Conservation (phyloP, 1,139 yeast species). For the Taphrina deformans region DNA sequence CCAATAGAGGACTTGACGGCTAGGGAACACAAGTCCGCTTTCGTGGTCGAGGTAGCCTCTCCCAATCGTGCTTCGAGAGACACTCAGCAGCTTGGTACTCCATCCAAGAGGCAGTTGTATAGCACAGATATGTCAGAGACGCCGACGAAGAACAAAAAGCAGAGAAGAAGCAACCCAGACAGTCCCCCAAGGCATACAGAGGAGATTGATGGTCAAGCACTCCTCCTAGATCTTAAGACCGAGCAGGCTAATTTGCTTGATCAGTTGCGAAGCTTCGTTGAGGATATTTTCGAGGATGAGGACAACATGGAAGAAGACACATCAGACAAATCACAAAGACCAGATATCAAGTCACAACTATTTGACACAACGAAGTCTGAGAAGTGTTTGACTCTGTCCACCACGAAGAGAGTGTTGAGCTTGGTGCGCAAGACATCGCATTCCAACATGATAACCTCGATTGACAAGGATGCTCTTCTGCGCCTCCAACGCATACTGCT, state of each 20-base stretch:
- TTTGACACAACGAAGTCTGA: not conserved
- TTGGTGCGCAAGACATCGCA: conserved; percentile 12
- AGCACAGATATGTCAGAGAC: not conserved
- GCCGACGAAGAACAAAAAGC: not conserved
- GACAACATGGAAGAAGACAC: conserved; percentile 38
- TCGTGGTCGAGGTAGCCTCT: not conserved
- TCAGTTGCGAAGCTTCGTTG: conserved; percentile 33
- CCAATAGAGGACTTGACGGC: no score
- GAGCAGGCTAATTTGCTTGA: conserved; percentile 31
- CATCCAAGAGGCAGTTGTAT: not conserved
- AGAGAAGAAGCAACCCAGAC: not conserved
- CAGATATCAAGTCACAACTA: conserved; percentile 37
- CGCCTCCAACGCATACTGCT: conserved; percentile 16
- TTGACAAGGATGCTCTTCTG: conserved; percentile 2
- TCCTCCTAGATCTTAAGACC: conserved; percentile 10
- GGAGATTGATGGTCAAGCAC: not conserved
- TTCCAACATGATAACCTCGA: not conserved
- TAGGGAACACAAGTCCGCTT: not conserved
- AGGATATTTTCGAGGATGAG: conserved; percentile 40
- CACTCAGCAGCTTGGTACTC: not conserved
- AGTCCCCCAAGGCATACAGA: not conserved
- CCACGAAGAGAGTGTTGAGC: not conserved
- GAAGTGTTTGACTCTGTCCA: not conserved
- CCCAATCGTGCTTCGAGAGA: not conserved
- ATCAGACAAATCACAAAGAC: conserved; percentile 48